Percentiles rank a stretch among this genome's conserved stretches.
These are phyloP conservation scores for Vitis riparia DNA, from an alignment of 164 flowering plant genomes.

Conservation along the genomic window DNA sequence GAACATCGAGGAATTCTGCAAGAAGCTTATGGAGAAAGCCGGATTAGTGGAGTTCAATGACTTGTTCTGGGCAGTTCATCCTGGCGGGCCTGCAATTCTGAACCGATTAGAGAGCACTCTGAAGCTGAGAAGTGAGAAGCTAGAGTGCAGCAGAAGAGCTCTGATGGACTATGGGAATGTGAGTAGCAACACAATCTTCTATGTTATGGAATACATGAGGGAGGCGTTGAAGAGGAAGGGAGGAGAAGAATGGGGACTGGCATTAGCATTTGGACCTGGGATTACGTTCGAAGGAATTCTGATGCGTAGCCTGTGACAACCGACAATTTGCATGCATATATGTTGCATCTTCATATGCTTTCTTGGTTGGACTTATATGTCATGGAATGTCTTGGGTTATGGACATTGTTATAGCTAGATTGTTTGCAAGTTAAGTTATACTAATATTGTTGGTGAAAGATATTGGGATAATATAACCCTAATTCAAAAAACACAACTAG, in stretches of 20 bases:
- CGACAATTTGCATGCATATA: no score
- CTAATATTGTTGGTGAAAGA: no score
- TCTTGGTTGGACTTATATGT: not conserved
- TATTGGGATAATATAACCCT: no score
- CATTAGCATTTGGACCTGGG: conserved; percentile 71
- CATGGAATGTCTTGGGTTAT: no score
- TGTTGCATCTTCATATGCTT: not conserved
- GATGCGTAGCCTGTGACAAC: conserved; percentile 44
- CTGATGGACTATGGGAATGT: conserved; percentile 73
- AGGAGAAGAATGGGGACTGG: conserved; percentile 70
- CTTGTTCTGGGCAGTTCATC: conserved; percentile 78
- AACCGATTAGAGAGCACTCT: conserved; percentile 47
- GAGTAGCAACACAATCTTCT: conserved; percentile 66
- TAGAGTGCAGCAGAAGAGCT: conserved; percentile 60
- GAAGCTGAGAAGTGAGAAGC: conserved; percentile 36
- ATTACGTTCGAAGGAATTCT: conserved; percentile 77
- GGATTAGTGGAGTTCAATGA: conserved; percentile 42
- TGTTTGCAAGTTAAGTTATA: no score
- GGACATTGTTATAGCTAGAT: no score
- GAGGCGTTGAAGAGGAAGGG: conserved; percentile 40
- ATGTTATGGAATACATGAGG: conserved; percentile 64
- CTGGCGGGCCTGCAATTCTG: conserved; percentile 76
- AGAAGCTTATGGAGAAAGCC: conserved; percentile 44
- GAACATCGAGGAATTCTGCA: conserved; percentile 62
- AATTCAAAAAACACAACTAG: no score